Base-by-base conservation (phyloP, 768 basidiomycete genomes). In the Mycena galericulata region DNA sequence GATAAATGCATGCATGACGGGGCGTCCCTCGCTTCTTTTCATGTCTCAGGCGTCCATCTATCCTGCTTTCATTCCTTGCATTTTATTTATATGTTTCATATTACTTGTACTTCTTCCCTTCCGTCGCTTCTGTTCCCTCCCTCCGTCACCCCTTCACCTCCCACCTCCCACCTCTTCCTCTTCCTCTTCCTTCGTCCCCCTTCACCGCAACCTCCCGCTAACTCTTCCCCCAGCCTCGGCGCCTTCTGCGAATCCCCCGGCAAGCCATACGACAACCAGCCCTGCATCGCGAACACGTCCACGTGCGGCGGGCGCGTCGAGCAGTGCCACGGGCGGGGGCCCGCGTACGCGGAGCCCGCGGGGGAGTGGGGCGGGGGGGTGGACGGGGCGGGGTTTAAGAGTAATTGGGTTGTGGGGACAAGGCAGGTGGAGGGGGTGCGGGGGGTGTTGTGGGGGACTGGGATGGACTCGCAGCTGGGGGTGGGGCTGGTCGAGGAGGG, bases 191-290 rank as follows among this genome's bases (percentile, higher is more conserved):
- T 27, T n/a, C n/a, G n/a, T n/a, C n/a, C n/a, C n/a, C n/a, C n/a
- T n/a, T n/a, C n/a, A n/a, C n/a, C n/a, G n/a, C n/a, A n/a, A n/a
- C 22, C 54, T n/a, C 18, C 4, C 0, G 32, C 27, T 26, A 26
- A 43, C 34, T 14, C 36, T 3, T n/a, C 50, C 41, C 41, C 32
- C 65, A 83, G 92, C 76, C 76, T 86, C 81, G 92, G 92, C 8
- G 90, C 93, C 7, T 91, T 89, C 78, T 95, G 93, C 73, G 90
- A 94, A 75, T 89, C 88, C 64, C 92, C 92, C 2, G 93, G 92
- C 24, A 65, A 93, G 74, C 74, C 83, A 0, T 90, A 84, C 78
- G 85, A 94, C 70, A 92, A 93, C 15, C 84, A 87, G 70, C 77
- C 84, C 6, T 95, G 93, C 75, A 88, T 90, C 15, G 82, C 87